Base-by-base conservation (phyloP, 2,329 filamentous ascomycete genomes). In the Biscogniauxia marginata region DNA sequence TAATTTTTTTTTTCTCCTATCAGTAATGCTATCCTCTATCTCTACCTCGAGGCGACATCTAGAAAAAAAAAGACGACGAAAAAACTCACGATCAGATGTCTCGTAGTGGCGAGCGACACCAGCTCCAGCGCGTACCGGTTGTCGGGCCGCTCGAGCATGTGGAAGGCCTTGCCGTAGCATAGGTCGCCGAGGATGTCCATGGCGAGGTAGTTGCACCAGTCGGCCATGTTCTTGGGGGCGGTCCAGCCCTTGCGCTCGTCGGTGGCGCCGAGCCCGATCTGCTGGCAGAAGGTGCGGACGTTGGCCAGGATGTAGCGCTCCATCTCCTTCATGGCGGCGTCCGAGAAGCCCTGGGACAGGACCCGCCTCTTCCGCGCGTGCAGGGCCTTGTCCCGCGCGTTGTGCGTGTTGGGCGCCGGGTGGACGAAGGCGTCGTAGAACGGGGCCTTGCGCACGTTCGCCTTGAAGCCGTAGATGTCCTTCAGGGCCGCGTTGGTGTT, bases 381-480 rank as follows among this genome's bases (percentile, higher is more conserved):
- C 45, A 84, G 74, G 0, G 78, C 74, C 74, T 88, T 89, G 68
- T 90, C 85, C 52, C 89, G 87, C 1, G 79, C 80, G 73, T 88
- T 90, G 74, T 90, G 87, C 1, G 88, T 90, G 74, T 90, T 90
- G 64, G 85, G 83, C 1, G 84, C 83, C 16, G 87, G 87, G 55
- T 88, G 85, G 1, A 86, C 85, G 69, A 90, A 90, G 44, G 85
- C 86, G 62, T 88, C 82, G 75, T 91, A 91, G 74, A 90, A 90
- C 63, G 86, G 80, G 44, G 86, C 81, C 74, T 91, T 90, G 71
- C 80, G 76, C 24, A 87, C 83, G 58, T 86, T 86, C 69, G 82
- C 72, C 49, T 78, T 77, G 75, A 85, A 84, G 61, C 85, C 84
- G 72, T 88, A 86, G 59, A 89, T 87, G 18, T 85, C 81, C 69